These are phyloP conservation scores for Fusarium incarnatum DNA, from an alignment of 2,329 filamentous ascomycete species.

Conservation along the genomic window DNA sequence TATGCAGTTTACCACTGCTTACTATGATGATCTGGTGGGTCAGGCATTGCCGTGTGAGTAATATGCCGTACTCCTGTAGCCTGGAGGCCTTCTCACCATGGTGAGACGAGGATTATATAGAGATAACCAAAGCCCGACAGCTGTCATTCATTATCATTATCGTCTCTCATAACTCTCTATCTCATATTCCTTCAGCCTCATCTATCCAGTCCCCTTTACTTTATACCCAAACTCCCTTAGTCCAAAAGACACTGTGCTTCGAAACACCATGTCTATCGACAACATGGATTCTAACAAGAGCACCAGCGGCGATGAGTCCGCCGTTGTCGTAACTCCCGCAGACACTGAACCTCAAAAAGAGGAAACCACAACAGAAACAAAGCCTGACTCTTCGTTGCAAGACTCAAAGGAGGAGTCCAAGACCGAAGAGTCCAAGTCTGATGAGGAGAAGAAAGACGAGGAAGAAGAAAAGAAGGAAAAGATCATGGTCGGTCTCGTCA, in stretches of 20 bases:
- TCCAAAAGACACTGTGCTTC: not conserved
- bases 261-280: slow-evolving; percentile 22
- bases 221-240: not conserved
- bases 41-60: slow-evolving; percentile 32
- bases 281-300: slow-evolving; percentile 41
- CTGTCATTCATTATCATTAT: not conserved
- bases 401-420: not conserved
- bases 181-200: no score
- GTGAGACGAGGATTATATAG: slow-evolving; percentile 20
- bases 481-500: slow-evolving; percentile 51
- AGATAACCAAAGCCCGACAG: not conserved
- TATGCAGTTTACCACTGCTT: not conserved
- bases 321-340: slow-evolving; percentile 38
- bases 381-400: slow-evolving; percentile 8
- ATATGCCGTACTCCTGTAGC: slow-evolving; percentile 11
- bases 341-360: slow-evolving; percentile 36
- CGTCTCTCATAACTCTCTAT: not conserved
- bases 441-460: slow-evolving; percentile 11
- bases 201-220: no score
- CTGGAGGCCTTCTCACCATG: not conserved
- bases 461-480: slow-evolving; percentile 39
- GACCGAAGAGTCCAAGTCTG: slow-evolving; percentile 17
- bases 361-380: slow-evolving; percentile 25
- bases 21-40: not conserved
- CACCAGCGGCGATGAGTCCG: slow-evolving; percentile 37